A percentile compares a stretch with the other conserved stretches of the same genome.
phyloP scores from a whole-genome alignment of 192 early-diverging fungal species.

The Backusella liffmaniae region DNA sequence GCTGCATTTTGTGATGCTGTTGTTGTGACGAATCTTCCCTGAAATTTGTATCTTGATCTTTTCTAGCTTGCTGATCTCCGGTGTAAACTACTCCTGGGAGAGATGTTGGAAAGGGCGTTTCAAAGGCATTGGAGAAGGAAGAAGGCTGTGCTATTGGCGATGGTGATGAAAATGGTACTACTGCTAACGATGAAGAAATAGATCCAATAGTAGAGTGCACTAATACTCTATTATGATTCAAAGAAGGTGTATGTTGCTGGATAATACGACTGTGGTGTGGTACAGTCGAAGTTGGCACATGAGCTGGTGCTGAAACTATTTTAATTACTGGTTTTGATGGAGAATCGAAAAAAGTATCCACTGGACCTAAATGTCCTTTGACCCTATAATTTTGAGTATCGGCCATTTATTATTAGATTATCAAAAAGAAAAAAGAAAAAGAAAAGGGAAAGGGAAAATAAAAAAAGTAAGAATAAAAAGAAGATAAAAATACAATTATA shows the following conservation, averaged over 20 bases:
- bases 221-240: neutral
- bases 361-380: neutral
- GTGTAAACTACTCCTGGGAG: neutral
- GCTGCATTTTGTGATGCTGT: neutral
- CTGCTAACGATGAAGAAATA: neutral
- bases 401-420: neutral
- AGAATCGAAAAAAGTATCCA: neutral
- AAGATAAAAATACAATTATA: neutral
- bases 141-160: neutral
- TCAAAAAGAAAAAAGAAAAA: neutral
- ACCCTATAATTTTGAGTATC: conserved; percentile 3
- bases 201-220: neutral
- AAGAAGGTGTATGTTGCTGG: neutral
- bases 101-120: neutral
- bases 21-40: neutral
- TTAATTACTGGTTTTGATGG: neutral
- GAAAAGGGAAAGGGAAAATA: neutral
- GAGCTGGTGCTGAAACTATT: neutral
- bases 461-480: neutral
- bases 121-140: neutral
- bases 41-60: conserved; percentile 4
- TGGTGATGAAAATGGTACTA: neutral
- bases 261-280: neutral
- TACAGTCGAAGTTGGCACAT: neutral
- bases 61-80: neutral